Conservation (phyloP, 257 asterid species). For the Thymus quinquecostatus region DNA sequence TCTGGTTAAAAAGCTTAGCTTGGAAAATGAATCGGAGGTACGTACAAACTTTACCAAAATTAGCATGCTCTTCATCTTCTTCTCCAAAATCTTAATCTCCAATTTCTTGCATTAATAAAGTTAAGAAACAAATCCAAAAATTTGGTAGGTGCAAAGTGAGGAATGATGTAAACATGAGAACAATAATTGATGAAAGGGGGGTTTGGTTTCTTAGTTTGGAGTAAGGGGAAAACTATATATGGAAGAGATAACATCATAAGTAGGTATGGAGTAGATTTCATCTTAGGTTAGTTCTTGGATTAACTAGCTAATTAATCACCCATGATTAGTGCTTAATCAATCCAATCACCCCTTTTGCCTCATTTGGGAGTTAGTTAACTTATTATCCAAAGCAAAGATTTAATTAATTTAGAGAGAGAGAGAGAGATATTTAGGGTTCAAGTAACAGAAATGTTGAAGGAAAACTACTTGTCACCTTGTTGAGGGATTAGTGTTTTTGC, state of each 20-base stretch:
- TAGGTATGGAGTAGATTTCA: conserved; percentile 49
- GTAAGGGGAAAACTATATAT: neutral
- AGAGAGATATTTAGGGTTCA: conserved; percentile 47
- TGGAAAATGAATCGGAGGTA: conserved; percentile 96
- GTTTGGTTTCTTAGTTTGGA: conserved; percentile 19
- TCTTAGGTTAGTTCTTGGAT: conserved; percentile 18
- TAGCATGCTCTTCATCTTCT: too few species aligned
- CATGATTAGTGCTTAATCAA: neutral
- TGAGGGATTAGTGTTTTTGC: neutral
- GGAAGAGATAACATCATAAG: conserved; percentile 49
- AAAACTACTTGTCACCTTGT: conserved; percentile 51
- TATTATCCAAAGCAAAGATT: conserved; percentile 27
- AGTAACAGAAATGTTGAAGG: conserved; percentile 52
- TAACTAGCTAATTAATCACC: conserved; percentile 22
- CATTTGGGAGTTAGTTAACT: conserved; percentile 31
- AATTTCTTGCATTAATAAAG: neutral
- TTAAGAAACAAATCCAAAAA: neutral
- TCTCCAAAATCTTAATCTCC: too few species aligned
- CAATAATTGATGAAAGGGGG: conserved; percentile 32
- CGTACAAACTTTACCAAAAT: neutral
- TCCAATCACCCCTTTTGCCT: too few species aligned
- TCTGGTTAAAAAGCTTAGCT: conserved; percentile 78
- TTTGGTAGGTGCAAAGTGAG: conserved; percentile 43
- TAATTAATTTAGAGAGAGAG: neutral
- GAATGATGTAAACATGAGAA: conserved; percentile 62